These are phyloP conservation scores for Ramichloridium luteum DNA, from an alignment of 2,329 filamentous ascomycete species.

Conservation along the genomic window DNA sequence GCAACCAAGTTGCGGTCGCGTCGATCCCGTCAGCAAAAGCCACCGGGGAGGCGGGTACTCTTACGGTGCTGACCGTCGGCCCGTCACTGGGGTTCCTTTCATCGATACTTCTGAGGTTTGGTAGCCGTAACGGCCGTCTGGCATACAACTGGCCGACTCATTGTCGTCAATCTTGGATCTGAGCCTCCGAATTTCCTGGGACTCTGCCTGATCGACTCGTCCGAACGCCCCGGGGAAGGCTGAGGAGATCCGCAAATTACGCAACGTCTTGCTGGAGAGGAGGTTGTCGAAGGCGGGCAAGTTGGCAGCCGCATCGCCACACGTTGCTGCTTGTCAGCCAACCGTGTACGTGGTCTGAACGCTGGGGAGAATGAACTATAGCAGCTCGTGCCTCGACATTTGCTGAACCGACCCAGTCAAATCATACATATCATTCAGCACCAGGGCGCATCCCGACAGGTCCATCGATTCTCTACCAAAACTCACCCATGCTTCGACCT, in stretches of 20 bases:
- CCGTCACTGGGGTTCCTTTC: not conserved
- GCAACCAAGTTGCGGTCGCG: no score
- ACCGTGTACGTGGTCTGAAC: not conserved
- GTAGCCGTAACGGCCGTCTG: not conserved
- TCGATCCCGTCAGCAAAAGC: not conserved
- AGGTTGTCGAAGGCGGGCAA: not conserved
- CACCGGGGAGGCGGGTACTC: not conserved
- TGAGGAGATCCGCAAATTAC: not conserved
- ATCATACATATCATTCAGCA: no score
- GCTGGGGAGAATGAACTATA: not conserved
- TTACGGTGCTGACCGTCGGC: not conserved
- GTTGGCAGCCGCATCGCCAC: not conserved
- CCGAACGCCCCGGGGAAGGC: not conserved
- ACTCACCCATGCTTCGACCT: no score
- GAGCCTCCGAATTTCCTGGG: not conserved
- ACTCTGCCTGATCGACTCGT: not conserved
- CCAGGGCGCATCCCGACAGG: no score
- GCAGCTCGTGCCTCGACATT: slow-evolving; percentile 1
- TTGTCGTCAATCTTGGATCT: not conserved
- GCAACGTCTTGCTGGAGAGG: not conserved
- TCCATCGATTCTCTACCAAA: no score
- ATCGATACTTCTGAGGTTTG: not conserved
- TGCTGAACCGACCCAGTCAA: slow-evolving; percentile 1
- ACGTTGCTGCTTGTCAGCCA: not conserved
- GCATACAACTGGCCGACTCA: not conserved